Base-by-base conservation (phyloP, 768 basidiomycete species). In the Sistotremastrum suecicum region DNA sequence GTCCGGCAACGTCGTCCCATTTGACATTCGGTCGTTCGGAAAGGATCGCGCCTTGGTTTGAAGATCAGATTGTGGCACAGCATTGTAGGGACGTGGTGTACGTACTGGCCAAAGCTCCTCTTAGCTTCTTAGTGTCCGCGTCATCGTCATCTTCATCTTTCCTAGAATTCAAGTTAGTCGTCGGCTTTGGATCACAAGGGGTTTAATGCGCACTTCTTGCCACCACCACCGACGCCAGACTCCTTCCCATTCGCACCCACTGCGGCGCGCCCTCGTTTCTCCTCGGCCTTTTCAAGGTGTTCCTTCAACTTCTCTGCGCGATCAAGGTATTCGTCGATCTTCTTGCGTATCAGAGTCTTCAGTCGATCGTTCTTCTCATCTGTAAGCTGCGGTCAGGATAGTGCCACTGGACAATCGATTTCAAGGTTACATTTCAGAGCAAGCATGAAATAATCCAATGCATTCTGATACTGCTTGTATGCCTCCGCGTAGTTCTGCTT, bases 1-100 rank as follows among this genome's bases (percentile, higher is more conserved):
- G 72, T 41, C 95, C 95, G 10, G 95, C 95, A 41, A 99, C 94
- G 61, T 99, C 95, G 56, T 97, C 91, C 95, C 95, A 99, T 55
- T 81, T 82, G 37, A 98, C 83, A 60, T 99, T 88, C 5, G 95
- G 95, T 53, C 80, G 94, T 63, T 98, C 95, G 0, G 82, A 72
- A 4, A 99, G 59, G 54, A 99, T 97, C 11, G 92, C 90, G 28
- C 80, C 61, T 65, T 51, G 28, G 12, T 8, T 36, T n/a, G 3
- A 11, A 31, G 5, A 28, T 41, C 47, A 53, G 32, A 8, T 10
- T 31, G 37, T 37, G 48, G 5, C 7, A 40, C 5, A 30, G 31
- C 3, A 28, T 39, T 20, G 44, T 36, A 28, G 4, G 28, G 40
- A 8, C 1, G 11, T 31, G 44, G 30, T 20, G 41, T 3, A 45